Conservation (phyloP, 2,329 filamentous ascomycete genomes). For the Davidsoniella virescens region DNA sequence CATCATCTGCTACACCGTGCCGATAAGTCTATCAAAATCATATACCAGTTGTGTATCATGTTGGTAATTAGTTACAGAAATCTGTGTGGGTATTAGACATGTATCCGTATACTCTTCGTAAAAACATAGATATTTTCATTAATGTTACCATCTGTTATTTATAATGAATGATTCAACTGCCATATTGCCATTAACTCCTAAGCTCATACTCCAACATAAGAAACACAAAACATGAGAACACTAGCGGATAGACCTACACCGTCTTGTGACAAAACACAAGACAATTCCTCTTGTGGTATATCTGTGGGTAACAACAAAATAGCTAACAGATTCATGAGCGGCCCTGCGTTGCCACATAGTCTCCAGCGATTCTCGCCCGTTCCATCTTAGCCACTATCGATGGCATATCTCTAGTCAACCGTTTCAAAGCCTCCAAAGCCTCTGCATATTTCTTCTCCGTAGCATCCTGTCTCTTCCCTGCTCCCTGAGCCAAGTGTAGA, state of each 20-base stretch:
- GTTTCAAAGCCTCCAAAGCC: conserved; percentile 34
- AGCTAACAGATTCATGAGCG: conserved; percentile 7
- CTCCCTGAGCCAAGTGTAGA: conserved; percentile 23
- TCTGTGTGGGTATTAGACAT: no score
- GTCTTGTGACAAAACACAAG: neutral
- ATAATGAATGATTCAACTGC: neutral
- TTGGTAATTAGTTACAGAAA: no score
- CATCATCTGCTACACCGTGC: no score
- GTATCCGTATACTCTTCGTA: no score
- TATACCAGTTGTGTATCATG: no score
- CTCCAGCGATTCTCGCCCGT: conserved; percentile 41
- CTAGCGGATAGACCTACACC: neutral
- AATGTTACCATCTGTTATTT: no score
- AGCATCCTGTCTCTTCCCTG: conserved; percentile 24
- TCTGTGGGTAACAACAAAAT: no score
- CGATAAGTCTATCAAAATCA: no score
- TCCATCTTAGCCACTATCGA: conserved; percentile 48
- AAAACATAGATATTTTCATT: no score
- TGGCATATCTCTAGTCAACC: conserved; percentile 43
- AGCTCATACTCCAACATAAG: neutral
- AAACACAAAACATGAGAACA: neutral
- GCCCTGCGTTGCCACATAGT: conserved; percentile 34
- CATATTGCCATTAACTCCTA: neutral
- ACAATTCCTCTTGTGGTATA: no score
- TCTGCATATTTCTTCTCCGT: conserved; percentile 30